Percentiles rank a stretch among this genome's conserved stretches.
These are phyloP conservation scores for Mortierella sp. DNA, from an alignment of 371 early-diverging fungal genomes.

Conservation along the genomic window DNA sequence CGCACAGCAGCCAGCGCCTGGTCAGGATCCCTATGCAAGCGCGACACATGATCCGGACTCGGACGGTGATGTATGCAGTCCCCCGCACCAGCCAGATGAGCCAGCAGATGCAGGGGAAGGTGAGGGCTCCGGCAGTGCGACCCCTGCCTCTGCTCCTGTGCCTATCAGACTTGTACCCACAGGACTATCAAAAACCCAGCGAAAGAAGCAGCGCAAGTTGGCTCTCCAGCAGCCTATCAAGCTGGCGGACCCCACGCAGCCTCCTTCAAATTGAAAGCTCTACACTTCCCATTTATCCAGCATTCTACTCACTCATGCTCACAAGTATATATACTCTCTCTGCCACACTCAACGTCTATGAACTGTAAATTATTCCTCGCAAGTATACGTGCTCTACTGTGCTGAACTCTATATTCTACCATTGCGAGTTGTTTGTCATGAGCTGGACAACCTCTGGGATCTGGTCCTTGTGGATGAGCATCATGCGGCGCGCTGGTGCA, in stretches of 20 bases:
- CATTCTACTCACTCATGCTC: too few species aligned
- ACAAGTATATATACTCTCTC: not conserved
- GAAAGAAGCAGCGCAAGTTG: conserved; percentile 17
- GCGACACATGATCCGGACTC: not conserved
- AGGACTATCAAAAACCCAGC: conserved; percentile 13
- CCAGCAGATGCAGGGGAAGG: too few species aligned
- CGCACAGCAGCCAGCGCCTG: not conserved
- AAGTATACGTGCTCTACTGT: too few species aligned
- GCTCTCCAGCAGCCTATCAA: not conserved
- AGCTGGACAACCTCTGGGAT: conserved; percentile 65
- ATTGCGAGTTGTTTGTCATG: conserved; percentile 47
- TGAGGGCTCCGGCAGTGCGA: not conserved
- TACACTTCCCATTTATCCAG: not conserved
- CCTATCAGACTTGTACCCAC: conserved; percentile 17
- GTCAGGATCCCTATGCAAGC: not conserved
- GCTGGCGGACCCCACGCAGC: not conserved
- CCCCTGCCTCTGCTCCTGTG: too few species aligned
- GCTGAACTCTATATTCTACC: too few species aligned
- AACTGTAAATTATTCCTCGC: too few species aligned
- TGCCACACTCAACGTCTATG: not conserved
- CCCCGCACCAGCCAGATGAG: not conserved
- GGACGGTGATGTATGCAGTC: not conserved
- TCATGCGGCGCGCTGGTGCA: conserved; percentile 78
- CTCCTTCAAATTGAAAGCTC: not conserved
- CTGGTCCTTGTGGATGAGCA: conserved; percentile 76